These are phyloP conservation scores for Diaporthe citrichinensis DNA, from an alignment of 2,329 filamentous ascomycete genomes.

Conservation along the genomic window DNA sequence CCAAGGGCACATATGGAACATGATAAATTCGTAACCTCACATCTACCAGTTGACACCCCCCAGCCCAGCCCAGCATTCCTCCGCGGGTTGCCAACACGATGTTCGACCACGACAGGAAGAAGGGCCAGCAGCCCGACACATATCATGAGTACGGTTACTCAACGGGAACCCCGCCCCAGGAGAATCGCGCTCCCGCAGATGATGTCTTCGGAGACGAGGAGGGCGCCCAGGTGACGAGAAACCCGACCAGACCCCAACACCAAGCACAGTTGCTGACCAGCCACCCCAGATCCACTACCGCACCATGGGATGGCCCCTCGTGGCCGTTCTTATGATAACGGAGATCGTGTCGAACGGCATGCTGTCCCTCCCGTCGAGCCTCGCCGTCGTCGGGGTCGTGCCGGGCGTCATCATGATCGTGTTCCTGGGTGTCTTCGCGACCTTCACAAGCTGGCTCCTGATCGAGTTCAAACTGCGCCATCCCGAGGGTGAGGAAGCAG, in stretches of 20 bases:
- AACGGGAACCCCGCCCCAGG: background rate
- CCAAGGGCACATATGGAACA: no score
- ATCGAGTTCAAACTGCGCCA: constrained; percentile 68
- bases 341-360: constrained; percentile 69
- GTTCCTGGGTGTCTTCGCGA: constrained; percentile 65
- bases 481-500: constrained; percentile 57
- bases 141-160: constrained; percentile 26
- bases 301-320: constrained; percentile 65
- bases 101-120: constrained; percentile 10
- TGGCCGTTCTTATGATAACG: constrained; percentile 68
- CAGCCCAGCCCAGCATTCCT: background rate
- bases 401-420: constrained; percentile 66
- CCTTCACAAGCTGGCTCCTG: constrained; percentile 64
- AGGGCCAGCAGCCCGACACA: background rate
- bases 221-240: constrained; percentile 25
- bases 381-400: constrained; percentile 66
- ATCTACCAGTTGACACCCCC: background rate
- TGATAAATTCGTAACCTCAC: background rate
- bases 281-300: constrained; percentile 63
- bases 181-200: background rate
- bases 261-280: background rate
- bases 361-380: constrained; percentile 65
- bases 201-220: constrained; percentile 38
- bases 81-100: background rate
- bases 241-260: background rate